These are phyloP conservation scores for Theileria luwenshuni DNA, from an alignment of 169 alveolate genomes.

Conservation along the genomic window DNA sequence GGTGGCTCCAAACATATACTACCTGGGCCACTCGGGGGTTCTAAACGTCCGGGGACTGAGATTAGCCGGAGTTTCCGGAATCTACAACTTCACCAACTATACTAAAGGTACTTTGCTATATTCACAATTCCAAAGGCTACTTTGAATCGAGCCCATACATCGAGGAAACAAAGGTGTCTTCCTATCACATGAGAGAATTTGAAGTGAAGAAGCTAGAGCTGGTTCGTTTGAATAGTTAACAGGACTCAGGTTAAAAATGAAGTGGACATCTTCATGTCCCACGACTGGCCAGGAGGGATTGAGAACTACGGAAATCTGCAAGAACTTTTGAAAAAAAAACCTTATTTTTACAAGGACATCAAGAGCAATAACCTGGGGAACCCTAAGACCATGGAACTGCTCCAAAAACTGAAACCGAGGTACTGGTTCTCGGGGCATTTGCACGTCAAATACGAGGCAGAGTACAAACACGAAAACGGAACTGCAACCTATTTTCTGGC, in stretches of 20 bases:
- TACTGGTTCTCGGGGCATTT: slow-evolving; percentile 78
- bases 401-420: slow-evolving; percentile 67
- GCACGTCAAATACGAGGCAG: slow-evolving; percentile 74
- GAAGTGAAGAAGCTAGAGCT: slow-evolving; percentile 85
- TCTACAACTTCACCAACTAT: slow-evolving; percentile 85
- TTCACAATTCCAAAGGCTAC: slow-evolving; percentile 71
- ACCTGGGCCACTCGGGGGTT: slow-evolving; percentile 92
- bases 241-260: slow-evolving; percentile 36
- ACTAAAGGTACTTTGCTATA: slow-evolving; percentile 53
- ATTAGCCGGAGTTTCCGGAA: slow-evolving; percentile 95
- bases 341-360: slow-evolving; percentile 68
- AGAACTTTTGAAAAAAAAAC: slow-evolving; percentile 78
- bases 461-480: slow-evolving; percentile 66
- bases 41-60: slow-evolving; percentile 87
- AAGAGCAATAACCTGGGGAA: slow-evolving; percentile 63
- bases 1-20: slow-evolving; percentile 96
- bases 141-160: slow-evolving; percentile 88
- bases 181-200: slow-evolving; percentile 88
- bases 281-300: slow-evolving; percentile 96
- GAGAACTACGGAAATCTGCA: slow-evolving; percentile 82
- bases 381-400: slow-evolving; percentile 69
- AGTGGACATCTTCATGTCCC: slow-evolving; percentile 91
- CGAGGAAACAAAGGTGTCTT: slow-evolving; percentile 82
- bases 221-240: slow-evolving; percentile 20
- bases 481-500: slow-evolving; percentile 55